phyloP scores from a whole-genome alignment of 2,329 filamentous ascomycete species.

The Aspergillus arachidicola region DNA sequence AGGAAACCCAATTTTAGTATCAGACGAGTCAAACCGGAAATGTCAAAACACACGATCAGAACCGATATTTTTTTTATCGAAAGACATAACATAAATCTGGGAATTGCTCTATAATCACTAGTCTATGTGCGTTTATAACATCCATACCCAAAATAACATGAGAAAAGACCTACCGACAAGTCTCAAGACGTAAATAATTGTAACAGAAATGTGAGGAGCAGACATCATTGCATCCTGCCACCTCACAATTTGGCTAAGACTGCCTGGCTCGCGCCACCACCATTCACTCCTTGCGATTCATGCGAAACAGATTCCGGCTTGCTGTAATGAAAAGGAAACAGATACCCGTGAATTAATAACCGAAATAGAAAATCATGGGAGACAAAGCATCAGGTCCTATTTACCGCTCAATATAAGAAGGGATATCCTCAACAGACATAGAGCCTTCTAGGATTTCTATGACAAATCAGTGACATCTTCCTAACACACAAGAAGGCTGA shows the following conservation, averaged over 20 bases:
- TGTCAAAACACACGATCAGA: too few species aligned
- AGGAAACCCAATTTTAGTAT: neutral
- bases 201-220: constrained; percentile 5
- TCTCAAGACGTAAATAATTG: constrained; percentile 10
- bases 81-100: neutral
- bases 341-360: constrained; percentile 23
- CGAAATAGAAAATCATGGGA: constrained; percentile 10
- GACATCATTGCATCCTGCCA: neutral
- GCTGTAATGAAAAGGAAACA: constrained; percentile 19
- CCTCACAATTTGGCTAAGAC: constrained; percentile 19
- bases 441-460: constrained; percentile 74
- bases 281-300: constrained; percentile 11
- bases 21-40: too few species aligned
- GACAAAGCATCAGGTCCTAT: constrained; percentile 20
- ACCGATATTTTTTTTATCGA: neutral
- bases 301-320: constrained; percentile 19
- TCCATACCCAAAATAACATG: constrained; percentile 9
- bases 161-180: constrained; percentile 11
- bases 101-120: constrained; percentile 15
- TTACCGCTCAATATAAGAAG: constrained; percentile 62
- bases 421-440: constrained; percentile 78
- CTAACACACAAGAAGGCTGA: constrained; percentile 11
- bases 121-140: constrained; percentile 17
- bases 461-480: constrained; percentile 22
- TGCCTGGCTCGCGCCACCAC: constrained; percentile 15